phyloP scores from a whole-genome alignment of 305 asterid genomes.

The Fraxinus paxiana region DNA sequence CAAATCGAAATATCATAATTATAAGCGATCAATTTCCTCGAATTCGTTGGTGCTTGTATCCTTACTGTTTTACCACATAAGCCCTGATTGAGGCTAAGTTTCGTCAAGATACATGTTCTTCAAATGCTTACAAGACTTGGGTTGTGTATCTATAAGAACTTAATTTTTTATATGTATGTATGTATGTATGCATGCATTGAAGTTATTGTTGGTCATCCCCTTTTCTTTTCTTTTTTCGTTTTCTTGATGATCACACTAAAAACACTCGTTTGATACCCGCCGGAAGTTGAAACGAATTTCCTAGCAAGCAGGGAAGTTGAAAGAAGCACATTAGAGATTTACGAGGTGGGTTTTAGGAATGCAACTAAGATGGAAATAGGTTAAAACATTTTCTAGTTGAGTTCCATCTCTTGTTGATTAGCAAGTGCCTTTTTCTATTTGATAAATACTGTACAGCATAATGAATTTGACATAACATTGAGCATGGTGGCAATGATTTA shows the following conservation, averaged over 20 bases:
- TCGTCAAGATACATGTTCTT: not conserved
- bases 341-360: not conserved
- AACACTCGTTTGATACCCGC: not conserved
- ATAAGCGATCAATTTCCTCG: not conserved
- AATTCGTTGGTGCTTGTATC: not conserved
- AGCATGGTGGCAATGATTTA: not conserved
- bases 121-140: not conserved
- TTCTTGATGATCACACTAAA: not conserved
- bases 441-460: not conserved
- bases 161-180: not conserved
- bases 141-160: not conserved
- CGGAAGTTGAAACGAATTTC: not conserved
- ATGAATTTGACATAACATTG: not conserved
- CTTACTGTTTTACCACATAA: not conserved
- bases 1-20: not conserved
- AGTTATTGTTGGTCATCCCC: not conserved
- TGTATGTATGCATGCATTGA: not conserved
- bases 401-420: not conserved
- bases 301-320: not conserved
- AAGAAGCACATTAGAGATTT: not conserved
- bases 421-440: not conserved
- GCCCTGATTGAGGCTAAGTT: not conserved
- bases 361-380: not conserved
- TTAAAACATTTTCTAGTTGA: not conserved
- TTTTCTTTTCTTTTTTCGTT: no score